A percentile compares a stretch with the other conserved stretches of the same genome.
phyloP scores from a whole-genome alignment of 2,329 filamentous ascomycete genomes.

The Colletotrichum filicis region DNA sequence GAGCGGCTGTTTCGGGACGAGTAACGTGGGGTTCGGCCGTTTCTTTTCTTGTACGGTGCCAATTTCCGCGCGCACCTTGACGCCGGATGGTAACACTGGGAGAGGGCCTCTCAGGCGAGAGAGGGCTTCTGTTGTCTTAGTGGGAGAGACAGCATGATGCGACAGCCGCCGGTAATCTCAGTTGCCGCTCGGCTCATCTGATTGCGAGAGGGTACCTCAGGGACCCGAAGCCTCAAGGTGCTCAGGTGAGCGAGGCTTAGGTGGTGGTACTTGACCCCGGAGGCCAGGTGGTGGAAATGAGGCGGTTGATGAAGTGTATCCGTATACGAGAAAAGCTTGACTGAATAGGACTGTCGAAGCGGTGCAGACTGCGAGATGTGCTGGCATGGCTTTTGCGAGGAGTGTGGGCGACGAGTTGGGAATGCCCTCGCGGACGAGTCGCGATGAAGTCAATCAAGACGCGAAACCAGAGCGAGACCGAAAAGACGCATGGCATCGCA shows the following conservation, averaged over 20 bases:
- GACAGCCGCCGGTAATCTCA: constrained; percentile 30
- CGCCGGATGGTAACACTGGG: constrained; percentile 1
- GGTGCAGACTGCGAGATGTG: constrained; percentile 24
- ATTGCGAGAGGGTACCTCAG: not conserved
- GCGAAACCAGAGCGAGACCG: not conserved
- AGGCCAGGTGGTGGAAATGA: constrained; percentile 17
- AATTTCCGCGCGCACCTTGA: not conserved
- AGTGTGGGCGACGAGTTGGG: constrained; percentile 19
- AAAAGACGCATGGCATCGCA: not conserved
- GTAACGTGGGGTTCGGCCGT: not conserved
- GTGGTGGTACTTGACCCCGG: too few species aligned
- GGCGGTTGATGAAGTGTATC: not conserved
- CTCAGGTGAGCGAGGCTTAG: not conserved
- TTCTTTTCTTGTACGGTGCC: constrained; percentile 11
- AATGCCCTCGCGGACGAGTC: constrained; percentile 35
- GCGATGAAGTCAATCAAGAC: constrained; percentile 10
- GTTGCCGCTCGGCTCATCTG: constrained; percentile 16
- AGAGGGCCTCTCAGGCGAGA: not conserved
- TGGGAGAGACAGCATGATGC: constrained; percentile 14
- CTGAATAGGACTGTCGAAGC: not conserved
- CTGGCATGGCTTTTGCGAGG: not conserved
- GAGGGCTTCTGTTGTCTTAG: constrained; percentile 3
- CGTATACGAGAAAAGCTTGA: not conserved
- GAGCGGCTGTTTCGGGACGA: constrained; percentile 21
- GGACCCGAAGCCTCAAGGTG: not conserved